A percentile compares a stretch with the other conserved stretches of the same genome.
These are phyloP conservation scores for Phalaenopsis hybrid DNA, from an alignment of 116 monocot species.

Conservation along the genomic window DNA sequence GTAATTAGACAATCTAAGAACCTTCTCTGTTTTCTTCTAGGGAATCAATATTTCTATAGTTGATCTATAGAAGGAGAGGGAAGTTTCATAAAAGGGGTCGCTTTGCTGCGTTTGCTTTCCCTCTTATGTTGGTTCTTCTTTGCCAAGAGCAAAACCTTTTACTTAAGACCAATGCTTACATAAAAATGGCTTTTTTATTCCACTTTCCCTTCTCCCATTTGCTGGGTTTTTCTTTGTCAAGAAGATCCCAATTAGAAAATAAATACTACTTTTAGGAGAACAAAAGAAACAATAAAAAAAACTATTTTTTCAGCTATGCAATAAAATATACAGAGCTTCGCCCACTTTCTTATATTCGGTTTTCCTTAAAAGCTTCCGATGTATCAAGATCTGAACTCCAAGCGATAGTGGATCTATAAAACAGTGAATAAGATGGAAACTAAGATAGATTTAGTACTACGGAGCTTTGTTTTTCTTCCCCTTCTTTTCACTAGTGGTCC, in stretches of 20 bases:
- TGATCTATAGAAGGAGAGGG: background rate
- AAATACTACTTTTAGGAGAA: background rate
- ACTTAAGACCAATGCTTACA: background rate
- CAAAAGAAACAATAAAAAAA: background rate
- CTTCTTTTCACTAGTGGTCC: conserved; percentile 6
- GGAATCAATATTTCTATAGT: background rate
- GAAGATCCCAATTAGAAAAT: background rate
- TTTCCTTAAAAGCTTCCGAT: conserved; percentile 12
- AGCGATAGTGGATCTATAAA: background rate
- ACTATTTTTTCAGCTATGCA: background rate
- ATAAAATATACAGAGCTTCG: background rate
- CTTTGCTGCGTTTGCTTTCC: conserved; percentile 14
- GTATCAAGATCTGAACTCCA: background rate
- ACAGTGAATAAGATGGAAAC: background rate
- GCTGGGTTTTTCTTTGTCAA: background rate
- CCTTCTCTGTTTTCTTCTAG: background rate
- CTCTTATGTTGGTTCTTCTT: conserved; percentile 17
- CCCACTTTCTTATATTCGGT: conserved; percentile 9
- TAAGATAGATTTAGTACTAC: background rate
- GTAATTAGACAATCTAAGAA: background rate
- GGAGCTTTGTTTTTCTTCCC: background rate
- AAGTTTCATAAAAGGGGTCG: conserved; percentile 11
- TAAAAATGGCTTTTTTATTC: background rate
- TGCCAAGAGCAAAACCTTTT: conserved; percentile 26
- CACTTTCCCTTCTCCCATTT: background rate